Evolutionary conservation across 1,284 basidiomycete species (phyloP).

Genomic region (Boletus albobrunnescens): DNA sequence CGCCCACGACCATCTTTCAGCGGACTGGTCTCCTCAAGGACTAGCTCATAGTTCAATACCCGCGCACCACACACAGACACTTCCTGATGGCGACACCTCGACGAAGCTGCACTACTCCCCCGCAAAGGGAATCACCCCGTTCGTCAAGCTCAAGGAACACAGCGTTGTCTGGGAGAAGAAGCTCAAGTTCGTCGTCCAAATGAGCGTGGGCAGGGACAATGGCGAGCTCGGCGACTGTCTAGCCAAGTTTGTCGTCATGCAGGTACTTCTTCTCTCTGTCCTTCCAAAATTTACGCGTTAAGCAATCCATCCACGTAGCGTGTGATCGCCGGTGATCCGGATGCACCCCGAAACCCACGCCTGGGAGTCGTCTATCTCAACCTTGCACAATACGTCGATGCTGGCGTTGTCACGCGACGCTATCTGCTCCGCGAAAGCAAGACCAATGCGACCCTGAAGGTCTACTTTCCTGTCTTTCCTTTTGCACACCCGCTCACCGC

Average conservation of each 20-base stretch:
- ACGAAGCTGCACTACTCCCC: constrained; percentile 31
- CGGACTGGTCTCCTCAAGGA: constrained; percentile 26
- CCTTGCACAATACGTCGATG: constrained; percentile 70
- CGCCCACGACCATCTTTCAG: constrained; percentile 18
- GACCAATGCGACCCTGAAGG: constrained; percentile 75
- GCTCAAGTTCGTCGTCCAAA: constrained; percentile 55
- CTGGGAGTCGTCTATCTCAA: constrained; percentile 68
- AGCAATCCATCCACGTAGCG: constrained; percentile 32
- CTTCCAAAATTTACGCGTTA: background rate
- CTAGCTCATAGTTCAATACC: too few relatives aligned
- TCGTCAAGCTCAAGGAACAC: constrained; percentile 56
- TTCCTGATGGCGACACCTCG: background rate
- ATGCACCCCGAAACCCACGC: constrained; percentile 51
- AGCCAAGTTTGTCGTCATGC: constrained; percentile 65
- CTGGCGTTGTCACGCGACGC: constrained; percentile 59
- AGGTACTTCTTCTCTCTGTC: constrained; percentile 35
- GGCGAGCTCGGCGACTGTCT: constrained; percentile 50
- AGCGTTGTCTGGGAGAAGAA: constrained; percentile 55
- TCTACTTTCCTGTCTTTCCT: constrained; percentile 20
- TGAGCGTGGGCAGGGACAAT: constrained; percentile 51
- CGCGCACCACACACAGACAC: background rate
- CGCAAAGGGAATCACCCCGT: constrained; percentile 55
- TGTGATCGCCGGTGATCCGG: constrained; percentile 49
- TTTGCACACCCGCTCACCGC: background rate
- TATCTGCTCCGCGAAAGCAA: constrained; percentile 74